Conservation (phyloP, 768 basidiomycete species). For the Xerocomellus dryophilus region DNA sequence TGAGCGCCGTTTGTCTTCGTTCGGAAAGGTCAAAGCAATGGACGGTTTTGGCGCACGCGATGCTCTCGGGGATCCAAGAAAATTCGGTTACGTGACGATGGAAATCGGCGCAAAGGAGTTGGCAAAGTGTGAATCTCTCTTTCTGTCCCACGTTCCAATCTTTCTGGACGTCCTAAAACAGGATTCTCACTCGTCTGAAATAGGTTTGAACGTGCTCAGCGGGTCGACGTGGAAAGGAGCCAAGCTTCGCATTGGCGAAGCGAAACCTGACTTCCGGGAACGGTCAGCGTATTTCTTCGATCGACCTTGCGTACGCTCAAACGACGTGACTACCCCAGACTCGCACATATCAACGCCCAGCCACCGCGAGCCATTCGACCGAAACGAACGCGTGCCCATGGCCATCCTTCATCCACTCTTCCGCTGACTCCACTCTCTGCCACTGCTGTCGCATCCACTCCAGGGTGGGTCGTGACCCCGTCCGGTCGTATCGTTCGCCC, state of each 20-base stretch:
- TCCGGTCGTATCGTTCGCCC: constrained; percentile 64
- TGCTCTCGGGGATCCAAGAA: constrained; percentile 61
- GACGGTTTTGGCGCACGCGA: constrained; percentile 69
- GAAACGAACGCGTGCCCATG: constrained; percentile 42
- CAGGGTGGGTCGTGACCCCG: constrained; percentile 70
- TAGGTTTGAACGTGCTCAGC: constrained; percentile 73
- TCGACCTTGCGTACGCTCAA: not conserved
- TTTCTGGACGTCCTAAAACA: not conserved
- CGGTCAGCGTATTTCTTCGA: constrained; percentile 38
- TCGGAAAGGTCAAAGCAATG: constrained; percentile 64
- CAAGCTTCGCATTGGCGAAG: constrained; percentile 77
- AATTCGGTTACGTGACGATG: constrained; percentile 73
- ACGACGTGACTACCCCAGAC: not conserved
- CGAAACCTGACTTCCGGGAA: constrained; percentile 69
- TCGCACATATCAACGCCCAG: constrained; percentile 17
- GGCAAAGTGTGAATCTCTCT: constrained; percentile 53
- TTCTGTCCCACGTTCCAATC: not conserved
- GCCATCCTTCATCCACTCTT: constrained; percentile 59
- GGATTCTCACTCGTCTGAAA: constrained; percentile 2
- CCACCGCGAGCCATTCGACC: constrained; percentile 33
- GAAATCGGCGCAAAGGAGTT: constrained; percentile 45
- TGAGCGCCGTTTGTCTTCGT: constrained; percentile 54
- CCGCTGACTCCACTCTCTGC: constrained; percentile 60
- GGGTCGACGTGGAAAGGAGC: constrained; percentile 89
- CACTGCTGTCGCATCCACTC: constrained; percentile 47